Evolutionary conservation across 805 yeast species (phyloP).

Genomic region (Lachancea thermotolerans): DNA sequence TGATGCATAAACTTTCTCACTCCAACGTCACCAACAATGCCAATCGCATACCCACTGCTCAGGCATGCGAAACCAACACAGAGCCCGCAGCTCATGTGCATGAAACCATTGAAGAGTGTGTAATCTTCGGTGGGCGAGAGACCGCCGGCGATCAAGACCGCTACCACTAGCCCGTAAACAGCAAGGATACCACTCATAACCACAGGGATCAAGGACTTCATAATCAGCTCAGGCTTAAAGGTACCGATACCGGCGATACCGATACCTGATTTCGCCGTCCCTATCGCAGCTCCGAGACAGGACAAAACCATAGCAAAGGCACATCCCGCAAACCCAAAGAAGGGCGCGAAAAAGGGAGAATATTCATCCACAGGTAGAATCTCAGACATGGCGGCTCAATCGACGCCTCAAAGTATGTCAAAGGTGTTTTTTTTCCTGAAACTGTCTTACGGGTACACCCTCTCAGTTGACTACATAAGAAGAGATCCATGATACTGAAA

Average conservation of each 20-base stretch:
- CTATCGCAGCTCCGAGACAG: slow-evolving; percentile 97
- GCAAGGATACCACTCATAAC: slow-evolving; percentile 97
- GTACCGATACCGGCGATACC: slow-evolving; percentile 99
- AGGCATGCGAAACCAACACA: slow-evolving; percentile 95
- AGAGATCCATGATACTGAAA: neutral
- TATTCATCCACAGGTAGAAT: slow-evolving; percentile 47
- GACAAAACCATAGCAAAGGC: slow-evolving; percentile 86
- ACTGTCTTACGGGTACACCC: neutral
- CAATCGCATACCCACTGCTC: slow-evolving; percentile 95
- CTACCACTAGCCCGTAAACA: slow-evolving; percentile 93
- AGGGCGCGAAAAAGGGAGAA: slow-evolving; percentile 91
- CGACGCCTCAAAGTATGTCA: neutral
- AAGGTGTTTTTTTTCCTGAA: neutral
- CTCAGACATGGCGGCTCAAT: slow-evolving; percentile 9
- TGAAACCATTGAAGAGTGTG: slow-evolving; percentile 90
- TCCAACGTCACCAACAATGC: slow-evolving; percentile 90
- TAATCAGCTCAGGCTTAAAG: slow-evolving; percentile 92
- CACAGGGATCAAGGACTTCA: slow-evolving; percentile 94
- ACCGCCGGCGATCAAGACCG: slow-evolving; percentile 91
- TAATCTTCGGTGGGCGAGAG: slow-evolving; percentile 72
- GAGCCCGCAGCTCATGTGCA: slow-evolving; percentile 95
- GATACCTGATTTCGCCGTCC: slow-evolving; percentile 96
- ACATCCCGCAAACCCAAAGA: slow-evolving; percentile 96
- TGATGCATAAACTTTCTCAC: slow-evolving; percentile 84
- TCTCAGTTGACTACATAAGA: neutral